Percentiles rank a stretch among this genome's conserved stretches.
Conservation (phyloP, 176 grass and related monocot species). For the Hordeum marinum region DNA sequence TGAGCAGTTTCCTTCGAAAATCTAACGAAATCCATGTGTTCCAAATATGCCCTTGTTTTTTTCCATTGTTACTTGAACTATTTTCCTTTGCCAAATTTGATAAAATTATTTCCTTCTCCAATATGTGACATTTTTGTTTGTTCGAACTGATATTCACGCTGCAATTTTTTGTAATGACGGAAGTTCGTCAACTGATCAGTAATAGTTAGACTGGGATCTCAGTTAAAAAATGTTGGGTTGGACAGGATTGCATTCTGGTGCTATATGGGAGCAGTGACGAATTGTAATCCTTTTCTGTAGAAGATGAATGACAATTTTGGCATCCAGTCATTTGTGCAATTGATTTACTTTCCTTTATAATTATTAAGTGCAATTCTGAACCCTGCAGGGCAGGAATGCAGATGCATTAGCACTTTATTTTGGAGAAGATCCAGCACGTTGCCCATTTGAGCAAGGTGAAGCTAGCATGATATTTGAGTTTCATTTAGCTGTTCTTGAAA, state of each 20-base stretch:
- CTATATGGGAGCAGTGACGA: background rate
- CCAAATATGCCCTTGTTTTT: background rate
- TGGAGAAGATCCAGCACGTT: slow-evolving; percentile 89
- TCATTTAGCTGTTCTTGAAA: background rate
- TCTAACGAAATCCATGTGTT: background rate
- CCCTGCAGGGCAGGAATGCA: slow-evolving; percentile 84
- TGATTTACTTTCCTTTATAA: background rate
- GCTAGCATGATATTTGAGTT: slow-evolving; percentile 23
- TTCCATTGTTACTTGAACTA: background rate
- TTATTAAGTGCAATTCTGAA: background rate
- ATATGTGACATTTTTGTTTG: background rate
- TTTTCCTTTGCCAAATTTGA: background rate
- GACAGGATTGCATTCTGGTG: background rate
- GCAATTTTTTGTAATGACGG: background rate
- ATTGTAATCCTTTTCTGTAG: background rate
- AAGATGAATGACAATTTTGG: background rate
- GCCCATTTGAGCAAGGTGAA: slow-evolving; percentile 96
- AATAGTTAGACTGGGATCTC: background rate
- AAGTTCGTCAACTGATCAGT: background rate
- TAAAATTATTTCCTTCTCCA: background rate
- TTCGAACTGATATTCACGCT: background rate
- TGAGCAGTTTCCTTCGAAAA: background rate
- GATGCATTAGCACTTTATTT: slow-evolving; percentile 99
- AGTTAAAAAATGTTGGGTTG: background rate
- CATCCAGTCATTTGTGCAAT: background rate